Base-by-base conservation (phyloP, 1,139 yeast species). In the Neolecta irregularis region DNA sequence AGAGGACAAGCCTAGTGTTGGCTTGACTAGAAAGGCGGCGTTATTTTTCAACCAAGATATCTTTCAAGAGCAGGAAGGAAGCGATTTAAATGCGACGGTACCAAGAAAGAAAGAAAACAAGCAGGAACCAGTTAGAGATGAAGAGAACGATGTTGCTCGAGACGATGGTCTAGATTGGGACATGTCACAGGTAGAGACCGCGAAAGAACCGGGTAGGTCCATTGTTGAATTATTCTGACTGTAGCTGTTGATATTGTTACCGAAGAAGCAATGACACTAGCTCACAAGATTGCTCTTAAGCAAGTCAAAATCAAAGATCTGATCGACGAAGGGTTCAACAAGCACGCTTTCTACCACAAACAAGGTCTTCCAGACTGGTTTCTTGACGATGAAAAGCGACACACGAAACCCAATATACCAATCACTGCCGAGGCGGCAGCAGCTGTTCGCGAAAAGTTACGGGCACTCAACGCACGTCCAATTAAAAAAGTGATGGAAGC, bases 401-500 rank as follows among this genome's bases (percentile, higher is more conserved):
- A 85, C 60, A 75, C 85, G 37, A 83, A 81, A 62, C 70, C 81
- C 41, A 69, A 69, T 46, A 76, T 80, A 54, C 98, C 98, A 6
- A 79, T 88, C 41, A 88, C 98, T 4, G 91, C 88, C 56, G 98
- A 91, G 57, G 99, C 99, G 1, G 85, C 93, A 0, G 62, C 75
- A 43, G 98, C 96, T 0, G 66, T 88, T 44, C 79, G 76, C 51
- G 95, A 83, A 51, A 88, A 85, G 57, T 67, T 76, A 64, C 79
- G 69, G 56, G 85, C 88, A 44, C 62, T 91, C 55, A 88, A 88
- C 58, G 95, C 98, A 7, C 74, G 98, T 56, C 98, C 99, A 9
- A 85, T 88, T 52, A 88, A 88, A 70, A 88, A 91, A 69, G 95
- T 88, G 12, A 70, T 81, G 44, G 99, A 88, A 60, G 98, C 98